These are phyloP conservation scores for Prunus kanzakura DNA, from an alignment of 306 rosid genomes.

Conservation along the genomic window DNA sequence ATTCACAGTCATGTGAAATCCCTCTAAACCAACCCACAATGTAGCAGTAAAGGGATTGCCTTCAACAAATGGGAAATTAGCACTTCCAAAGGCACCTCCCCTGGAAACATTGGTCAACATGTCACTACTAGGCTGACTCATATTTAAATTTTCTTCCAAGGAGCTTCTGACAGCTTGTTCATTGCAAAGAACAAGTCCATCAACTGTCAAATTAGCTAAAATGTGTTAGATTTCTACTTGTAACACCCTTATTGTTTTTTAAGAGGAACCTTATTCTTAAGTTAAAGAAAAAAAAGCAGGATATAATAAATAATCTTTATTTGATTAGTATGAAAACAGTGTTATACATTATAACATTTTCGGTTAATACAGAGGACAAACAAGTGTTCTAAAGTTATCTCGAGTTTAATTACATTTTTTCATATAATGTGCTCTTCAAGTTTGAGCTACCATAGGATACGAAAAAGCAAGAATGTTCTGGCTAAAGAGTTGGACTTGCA, in stretches of 20 bases:
- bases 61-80: conserved; percentile 78
- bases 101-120: conserved; percentile 50
- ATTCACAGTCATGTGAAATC: conserved; percentile 88
- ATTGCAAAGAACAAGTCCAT: conserved; percentile 88
- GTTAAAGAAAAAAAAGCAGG: neutral
- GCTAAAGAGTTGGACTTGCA: neutral
- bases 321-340: neutral
- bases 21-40: conserved; percentile 84
- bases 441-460: neutral
- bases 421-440: neutral
- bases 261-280: neutral
- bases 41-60: conserved; percentile 87
- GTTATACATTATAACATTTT: neutral
- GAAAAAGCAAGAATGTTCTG: neutral
- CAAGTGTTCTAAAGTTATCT: neutral
- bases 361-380: neutral
- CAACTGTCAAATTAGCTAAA: conserved; percentile 55
- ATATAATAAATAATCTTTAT: conserved; percentile 1
- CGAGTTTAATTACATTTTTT: neutral
- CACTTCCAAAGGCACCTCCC: conserved; percentile 58
- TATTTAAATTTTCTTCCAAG: conserved; percentile 43
- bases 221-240: conserved; percentile 29
- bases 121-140: conserved; percentile 42
- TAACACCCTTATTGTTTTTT: neutral
- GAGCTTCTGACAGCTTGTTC: conserved; percentile 64